Percentiles rank a stretch among this genome's conserved stretches.
These are phyloP conservation scores for Backusella westeae DNA, from an alignment of 192 early-diverging fungal genomes.

Conservation along the genomic window DNA sequence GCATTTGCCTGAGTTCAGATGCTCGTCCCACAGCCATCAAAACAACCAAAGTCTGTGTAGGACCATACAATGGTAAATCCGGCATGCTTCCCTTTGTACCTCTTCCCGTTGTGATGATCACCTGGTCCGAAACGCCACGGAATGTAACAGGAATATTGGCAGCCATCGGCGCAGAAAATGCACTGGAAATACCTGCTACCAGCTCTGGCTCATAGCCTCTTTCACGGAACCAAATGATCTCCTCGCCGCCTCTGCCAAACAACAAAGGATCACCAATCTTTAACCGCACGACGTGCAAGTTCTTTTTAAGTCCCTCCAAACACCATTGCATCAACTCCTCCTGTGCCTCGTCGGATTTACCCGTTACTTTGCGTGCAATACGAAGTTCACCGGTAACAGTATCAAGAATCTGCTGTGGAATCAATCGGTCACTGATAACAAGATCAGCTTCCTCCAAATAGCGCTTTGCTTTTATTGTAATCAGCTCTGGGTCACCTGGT, in stretches of 20 bases:
- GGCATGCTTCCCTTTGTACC: constrained; percentile 79
- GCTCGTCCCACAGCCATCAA: constrained; percentile 85
- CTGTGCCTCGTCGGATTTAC: constrained; percentile 70
- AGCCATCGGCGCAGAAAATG: constrained; percentile 70
- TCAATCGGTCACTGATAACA: constrained; percentile 81
- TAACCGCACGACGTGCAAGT: constrained; percentile 75
- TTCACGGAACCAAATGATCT: constrained; percentile 69
- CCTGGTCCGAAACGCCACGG: constrained; percentile 82
- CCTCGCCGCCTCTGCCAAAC: constrained; percentile 92
- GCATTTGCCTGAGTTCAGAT: constrained; percentile 52
- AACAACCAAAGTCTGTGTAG: constrained; percentile 74
- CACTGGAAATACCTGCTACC: constrained; percentile 77
- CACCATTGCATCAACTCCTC: constrained; percentile 73
- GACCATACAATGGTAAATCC: constrained; percentile 61
- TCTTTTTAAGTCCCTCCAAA: constrained; percentile 63
- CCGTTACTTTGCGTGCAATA: constrained; percentile 65
- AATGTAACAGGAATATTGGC: constrained; percentile 85
- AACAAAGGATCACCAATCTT: constrained; percentile 94
- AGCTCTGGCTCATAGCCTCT: constrained; percentile 70
- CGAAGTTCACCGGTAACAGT: constrained; percentile 54
- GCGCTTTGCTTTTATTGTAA: constrained; percentile 69
- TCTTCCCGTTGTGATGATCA: constrained; percentile 80
- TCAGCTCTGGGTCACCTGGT: constrained; percentile 76
- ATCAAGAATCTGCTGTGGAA: constrained; percentile 57
- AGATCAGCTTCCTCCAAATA: constrained; percentile 72